Evolutionary conservation across 2,329 filamentous ascomycete genomes (phyloP).

Genomic region (Alternaria alternata): DNA sequence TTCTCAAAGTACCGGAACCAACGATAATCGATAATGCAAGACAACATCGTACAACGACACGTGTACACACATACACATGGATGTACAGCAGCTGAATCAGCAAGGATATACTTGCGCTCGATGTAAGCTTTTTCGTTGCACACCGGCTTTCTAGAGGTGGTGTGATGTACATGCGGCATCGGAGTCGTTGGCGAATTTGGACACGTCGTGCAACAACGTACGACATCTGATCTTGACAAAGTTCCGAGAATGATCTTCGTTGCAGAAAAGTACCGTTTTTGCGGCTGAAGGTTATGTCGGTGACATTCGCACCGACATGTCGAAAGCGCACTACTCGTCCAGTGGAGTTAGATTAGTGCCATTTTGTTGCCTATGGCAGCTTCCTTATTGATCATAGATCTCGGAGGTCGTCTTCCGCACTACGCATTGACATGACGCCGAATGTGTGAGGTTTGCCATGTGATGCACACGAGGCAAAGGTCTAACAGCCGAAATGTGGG

Average conservation of each 20-base stretch:
- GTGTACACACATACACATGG: conserved; percentile 11
- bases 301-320: not conserved
- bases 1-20: not conserved
- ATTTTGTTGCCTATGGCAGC: not conserved
- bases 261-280: conserved; percentile 1
- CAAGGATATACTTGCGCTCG: not conserved
- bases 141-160: conserved; percentile 1
- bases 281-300: not conserved
- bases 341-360: conserved; percentile 2
- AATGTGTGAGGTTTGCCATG: conserved; percentile 13
- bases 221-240: conserved; percentile 5
- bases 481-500: conserved; percentile 9
- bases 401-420: not conserved
- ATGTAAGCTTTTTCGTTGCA: not conserved
- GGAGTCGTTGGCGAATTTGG: not conserved
- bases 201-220: conserved; percentile 11
- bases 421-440: conserved; percentile 6
- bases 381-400: not conserved
- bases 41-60: conserved; percentile 14
- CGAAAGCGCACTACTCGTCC: not conserved
- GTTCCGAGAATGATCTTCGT: conserved; percentile 8
- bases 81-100: conserved; percentile 7
- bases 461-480: conserved; percentile 13
- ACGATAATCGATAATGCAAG: conserved; percentile 11
- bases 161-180: conserved; percentile 2